Evolutionary conservation across 2,329 filamentous ascomycete species (phyloP), one percentile per base, ranked within the genome.

Genomic region (Curvularia sp.): DNA sequence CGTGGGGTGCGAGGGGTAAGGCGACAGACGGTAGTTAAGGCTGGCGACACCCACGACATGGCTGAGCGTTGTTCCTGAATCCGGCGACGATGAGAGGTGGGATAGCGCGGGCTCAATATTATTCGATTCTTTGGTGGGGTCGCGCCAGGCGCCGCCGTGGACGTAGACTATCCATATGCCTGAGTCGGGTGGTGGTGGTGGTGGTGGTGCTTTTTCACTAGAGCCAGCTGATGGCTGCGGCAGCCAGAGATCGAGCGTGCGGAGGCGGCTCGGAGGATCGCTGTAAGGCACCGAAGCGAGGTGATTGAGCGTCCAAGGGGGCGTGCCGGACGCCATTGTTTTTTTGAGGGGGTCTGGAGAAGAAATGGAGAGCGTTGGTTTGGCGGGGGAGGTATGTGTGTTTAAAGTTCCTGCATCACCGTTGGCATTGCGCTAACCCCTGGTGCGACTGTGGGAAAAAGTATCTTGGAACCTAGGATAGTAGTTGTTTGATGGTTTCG

Each of bases 11-110:
- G 69, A 62, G 9, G 77, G 68, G 64, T 83, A 79, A 2, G 85
- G 80, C 6, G 85, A 86, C 49, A 90, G 84, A 38, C 86, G 83
- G 80, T 89, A 89, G 75, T 87, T 85, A 57, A 89, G 71, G 44
- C 87, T 88, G 28, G 87, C 85, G 69, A 90, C 85, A 58, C 84
- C 88, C 22, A 84, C 84, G 57, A 91, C 79, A 49, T 60, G 48
- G 5, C 33, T 10, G 2, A 64, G 28, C 8, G 68, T 24, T 38
- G 33, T 15, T 35, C 3, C 33, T 13, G 33, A 12, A 6, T n/a
- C 33, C 1, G 35, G n/a, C 35, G 35, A 38, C n/a, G 35, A 38
- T 15, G 35, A n/a, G 22, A 83, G 74, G 56, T 78, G 68, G 0
- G 66, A 58, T 41, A 79, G 71, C 0, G 80, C 76, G 30, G 75